These are phyloP conservation scores for Barbarea vulgaris DNA, from an alignment of 345 rosid genomes.

Conservation along the genomic window DNA sequence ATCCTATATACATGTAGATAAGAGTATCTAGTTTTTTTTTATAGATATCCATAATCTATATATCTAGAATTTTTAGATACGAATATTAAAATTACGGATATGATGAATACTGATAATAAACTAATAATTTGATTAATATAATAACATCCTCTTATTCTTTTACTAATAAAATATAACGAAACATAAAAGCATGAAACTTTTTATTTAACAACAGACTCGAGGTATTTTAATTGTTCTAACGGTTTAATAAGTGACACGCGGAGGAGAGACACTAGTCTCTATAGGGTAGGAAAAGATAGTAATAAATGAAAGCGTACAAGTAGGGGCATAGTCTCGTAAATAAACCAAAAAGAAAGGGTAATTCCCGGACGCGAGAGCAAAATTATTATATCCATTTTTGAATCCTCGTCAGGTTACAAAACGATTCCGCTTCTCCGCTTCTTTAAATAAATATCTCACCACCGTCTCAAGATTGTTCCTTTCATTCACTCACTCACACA, in stretches of 20 bases:
- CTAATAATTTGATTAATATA: too few relatives aligned
- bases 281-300: background rate
- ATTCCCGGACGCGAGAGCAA: background rate
- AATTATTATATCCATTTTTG: slow-evolving; percentile 37
- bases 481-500: background rate
- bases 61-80: too few relatives aligned
- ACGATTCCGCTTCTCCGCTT: slow-evolving; percentile 72
- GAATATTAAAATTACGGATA: too few relatives aligned
- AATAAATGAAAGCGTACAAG: background rate
- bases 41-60: too few relatives aligned
- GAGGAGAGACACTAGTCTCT: slow-evolving; percentile 12
- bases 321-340: slow-evolving; percentile 47
- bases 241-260: slow-evolving; percentile 18
- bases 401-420: slow-evolving; percentile 33
- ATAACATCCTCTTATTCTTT: too few relatives aligned
- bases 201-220: background rate
- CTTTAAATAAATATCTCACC: slow-evolving; percentile 43
- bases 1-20: too few relatives aligned
- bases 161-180: too few relatives aligned
- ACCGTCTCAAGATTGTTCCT: background rate
- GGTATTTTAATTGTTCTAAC: background rate
- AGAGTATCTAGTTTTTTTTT: too few relatives aligned
- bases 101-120: too few relatives aligned
- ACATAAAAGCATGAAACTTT: too few relatives aligned
- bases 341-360: slow-evolving; percentile 26